Evolutionary conservation across 2,329 filamentous ascomycete species (phyloP), one percentile per base, ranked within the genome.

Genomic region (Cladosporium halotolerans): DNA sequence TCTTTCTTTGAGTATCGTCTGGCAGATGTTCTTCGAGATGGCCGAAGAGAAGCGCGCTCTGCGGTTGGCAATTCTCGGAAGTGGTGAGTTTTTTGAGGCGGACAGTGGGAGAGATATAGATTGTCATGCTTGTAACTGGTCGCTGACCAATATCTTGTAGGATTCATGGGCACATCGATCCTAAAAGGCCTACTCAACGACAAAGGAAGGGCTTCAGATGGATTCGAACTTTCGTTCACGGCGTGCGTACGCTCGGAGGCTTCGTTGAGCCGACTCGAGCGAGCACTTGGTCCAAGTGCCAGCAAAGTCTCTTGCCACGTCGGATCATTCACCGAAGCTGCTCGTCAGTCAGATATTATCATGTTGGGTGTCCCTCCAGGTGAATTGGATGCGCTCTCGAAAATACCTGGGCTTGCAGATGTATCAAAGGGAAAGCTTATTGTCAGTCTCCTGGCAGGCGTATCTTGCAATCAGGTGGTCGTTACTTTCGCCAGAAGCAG

Each of bases 131-230:
- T 11, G 36, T 14, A 39, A 14, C 16, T 8, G 9, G 10, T 38
- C 34, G 10, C 47, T 50, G 14, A 50, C 10, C n/a, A 10, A 45
- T 14, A 8, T 14, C 9, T 36, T 16, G 31, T 39, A 62, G 60
- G 60, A 13, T 60, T 58, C 45, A 61, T 62, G 56, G 60, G 60
- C 14, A 58, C 60, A 10, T 58, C 59, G 11, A 55, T 62, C 4
- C 54, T 62, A 19, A 53, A 61, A 46, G 60, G 59, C 1, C 55
- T 50, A 10, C 23, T 50, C 9, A 50, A 32, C 16, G 28, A 41
- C 7, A 9, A 10, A 10, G 13, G 9, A 8, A 28, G 16, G 47
- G 19, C 19, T 56, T 33, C 45, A 50, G 18, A 57, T 42, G 44
- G 19, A 28, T 19, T 54, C 40, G 8, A 44, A 28, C 11, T 58